Percentiles rank a stretch among this genome's conserved stretches.
phyloP scores from a whole-genome alignment of 345 rosid species.

The Dipteronia dyeriana region DNA sequence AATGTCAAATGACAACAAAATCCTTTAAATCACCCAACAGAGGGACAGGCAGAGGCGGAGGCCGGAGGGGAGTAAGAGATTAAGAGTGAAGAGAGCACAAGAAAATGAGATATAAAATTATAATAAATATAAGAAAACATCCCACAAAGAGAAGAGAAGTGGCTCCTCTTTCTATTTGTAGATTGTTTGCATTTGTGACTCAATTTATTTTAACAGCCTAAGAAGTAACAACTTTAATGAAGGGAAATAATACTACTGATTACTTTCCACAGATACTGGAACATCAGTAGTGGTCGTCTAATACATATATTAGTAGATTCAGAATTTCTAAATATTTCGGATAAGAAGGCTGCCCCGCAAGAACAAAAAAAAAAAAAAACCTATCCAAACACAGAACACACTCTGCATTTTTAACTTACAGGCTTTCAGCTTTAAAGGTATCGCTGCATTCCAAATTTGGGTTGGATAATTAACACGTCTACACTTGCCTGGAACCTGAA shows the following conservation, averaged over 20 bases:
- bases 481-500: conserved; percentile 30
- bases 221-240: not conserved
- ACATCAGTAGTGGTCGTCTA: not conserved
- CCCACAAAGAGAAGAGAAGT: not conserved
- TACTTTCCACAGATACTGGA: not conserved
- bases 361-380: not conserved
- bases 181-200: not conserved
- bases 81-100: no score
- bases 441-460: conserved; percentile 10
- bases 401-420: conserved; percentile 12
- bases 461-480: conserved; percentile 33
- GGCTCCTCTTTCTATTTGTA: no score
- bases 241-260: not conserved
- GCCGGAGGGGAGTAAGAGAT: no score
- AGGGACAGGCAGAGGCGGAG: no score
- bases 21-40: no score
- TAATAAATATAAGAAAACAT: not conserved
- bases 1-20: no score
- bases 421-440: conserved; percentile 1
- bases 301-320: conserved; percentile 9
- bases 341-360: conserved; percentile 9
- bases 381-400: not conserved
- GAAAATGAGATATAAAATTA: no score
- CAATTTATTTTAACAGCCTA: not conserved
- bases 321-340: conserved; percentile 14